Conservation (phyloP, 1,284 basidiomycete genomes). For the Apiotrichum veenhuisii region DNA sequence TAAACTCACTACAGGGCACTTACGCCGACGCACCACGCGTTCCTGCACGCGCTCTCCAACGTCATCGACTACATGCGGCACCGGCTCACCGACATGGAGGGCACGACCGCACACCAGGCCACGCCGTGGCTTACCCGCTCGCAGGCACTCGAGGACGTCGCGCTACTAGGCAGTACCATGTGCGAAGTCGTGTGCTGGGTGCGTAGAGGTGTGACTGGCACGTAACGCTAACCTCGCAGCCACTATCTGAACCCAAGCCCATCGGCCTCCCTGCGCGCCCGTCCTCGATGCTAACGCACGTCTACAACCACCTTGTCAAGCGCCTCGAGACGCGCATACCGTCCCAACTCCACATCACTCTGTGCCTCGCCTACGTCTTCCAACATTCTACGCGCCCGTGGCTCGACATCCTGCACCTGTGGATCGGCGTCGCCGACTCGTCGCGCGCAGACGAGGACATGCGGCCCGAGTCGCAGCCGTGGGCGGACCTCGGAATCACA, state of each 20-base stretch:
- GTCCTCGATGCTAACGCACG: slow-evolving; percentile 32
- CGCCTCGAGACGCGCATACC: slow-evolving; percentile 14
- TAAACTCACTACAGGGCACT: slow-evolving; percentile 24
- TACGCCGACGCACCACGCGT: slow-evolving; percentile 44
- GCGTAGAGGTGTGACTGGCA: not conserved
- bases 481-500: slow-evolving; percentile 43
- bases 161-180: slow-evolving; percentile 22
- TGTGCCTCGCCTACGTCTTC: slow-evolving; percentile 38
- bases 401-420: slow-evolving; percentile 35
- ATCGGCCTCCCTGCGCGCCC: slow-evolving; percentile 30
- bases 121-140: slow-evolving; percentile 29
- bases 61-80: slow-evolving; percentile 38
- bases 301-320: slow-evolving; percentile 35
- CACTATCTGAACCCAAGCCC: slow-evolving; percentile 20
- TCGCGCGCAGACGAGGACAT: slow-evolving; percentile 23
- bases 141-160: slow-evolving; percentile 21
- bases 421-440: slow-evolving; percentile 36
- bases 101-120: slow-evolving; percentile 1
- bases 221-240: slow-evolving; percentile 16
- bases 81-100: slow-evolving; percentile 18
- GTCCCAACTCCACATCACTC: slow-evolving; percentile 4
- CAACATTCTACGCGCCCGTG: slow-evolving; percentile 29
- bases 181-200: slow-evolving; percentile 39
- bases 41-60: slow-evolving; percentile 37
- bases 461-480: slow-evolving; percentile 34